Base-by-base conservation (phyloP, 441 rosid species). In the Mallotus repandus region DNA sequence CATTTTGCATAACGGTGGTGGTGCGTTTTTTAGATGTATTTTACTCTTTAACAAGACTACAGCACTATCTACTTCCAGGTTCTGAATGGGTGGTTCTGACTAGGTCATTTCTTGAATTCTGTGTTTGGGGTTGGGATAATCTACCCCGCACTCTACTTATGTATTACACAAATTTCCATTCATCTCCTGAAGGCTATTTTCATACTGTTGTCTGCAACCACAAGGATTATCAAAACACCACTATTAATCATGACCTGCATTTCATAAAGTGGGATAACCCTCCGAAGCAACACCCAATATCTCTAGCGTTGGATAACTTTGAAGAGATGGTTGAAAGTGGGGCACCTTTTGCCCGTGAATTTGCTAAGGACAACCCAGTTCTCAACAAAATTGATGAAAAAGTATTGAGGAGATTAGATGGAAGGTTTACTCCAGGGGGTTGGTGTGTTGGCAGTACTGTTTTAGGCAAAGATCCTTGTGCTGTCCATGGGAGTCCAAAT, bases 121-220 rank as follows among this genome's bases (percentile, higher is more conserved):
- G 94, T 54, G 76, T 94, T 14, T 88, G 93, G 93, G 98, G 97
- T 74, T 91, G 97, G 96, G 96, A 91, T 77, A 93, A 93, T 82
- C 92, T 93, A 45, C 98, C 98, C 41, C 89, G 98, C n/a, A 89
- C 90, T 7, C 88, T 93, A 52, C 86, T 91, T 54, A 90, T 93
- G 97, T 91, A 93, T 84, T 91, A 93, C 69, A 87, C 90, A 9
- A 93, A 91, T 81, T 86, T 90, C 83, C 80, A 85, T 70, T 89
- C 91, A 59, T 89, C 98, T 8, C 79, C 88, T 0, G 96, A 90
- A 81, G 92, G 96, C 55, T 93, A 93, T 81, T 93, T 93, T 77
- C 98, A 91, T 80, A 87, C 96, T 16, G 94, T 88, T 29, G 79
- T 90, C 69, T 91, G 93, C 87, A 93, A 93, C 84, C 88, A 89